A percentile compares a stretch with the other conserved stretches of the same genome.
Conservation (phyloP, 805 yeast genomes). For the Cyberlindnera nakhonratchasimensis region DNA sequence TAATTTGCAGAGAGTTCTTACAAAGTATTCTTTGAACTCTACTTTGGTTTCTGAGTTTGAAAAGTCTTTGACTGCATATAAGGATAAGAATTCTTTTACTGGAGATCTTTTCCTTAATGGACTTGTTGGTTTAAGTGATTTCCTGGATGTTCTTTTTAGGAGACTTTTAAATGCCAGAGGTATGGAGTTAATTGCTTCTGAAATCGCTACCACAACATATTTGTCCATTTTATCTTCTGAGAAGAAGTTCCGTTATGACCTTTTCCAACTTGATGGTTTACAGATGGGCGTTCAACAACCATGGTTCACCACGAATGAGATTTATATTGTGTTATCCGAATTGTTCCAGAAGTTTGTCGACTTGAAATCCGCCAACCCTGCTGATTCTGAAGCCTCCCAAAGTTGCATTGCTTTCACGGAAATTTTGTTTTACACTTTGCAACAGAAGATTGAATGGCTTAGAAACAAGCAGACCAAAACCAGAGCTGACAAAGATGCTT, state of each 20-base stretch:
- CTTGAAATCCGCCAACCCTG: slow-evolving; percentile 2
- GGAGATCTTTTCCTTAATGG: slow-evolving; percentile 28
- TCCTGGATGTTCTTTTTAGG: slow-evolving; percentile 27
- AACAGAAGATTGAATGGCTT: slow-evolving; percentile 35
- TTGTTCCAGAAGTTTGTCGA: slow-evolving; percentile 34
- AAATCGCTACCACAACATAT: slow-evolving; percentile 27
- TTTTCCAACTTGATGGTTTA: slow-evolving; percentile 31
- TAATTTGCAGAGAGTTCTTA: slow-evolving; percentile 11
- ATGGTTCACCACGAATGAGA: slow-evolving; percentile 47
- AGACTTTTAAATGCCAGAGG: slow-evolving; percentile 14
- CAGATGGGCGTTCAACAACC: slow-evolving; percentile 32
- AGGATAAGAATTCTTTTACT: slow-evolving; percentile 17
- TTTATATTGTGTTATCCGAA: slow-evolving; percentile 39
- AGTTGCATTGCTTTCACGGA: slow-evolving; percentile 37
- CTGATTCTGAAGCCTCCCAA: slow-evolving; percentile 19
- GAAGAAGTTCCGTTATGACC: slow-evolving; percentile 31
- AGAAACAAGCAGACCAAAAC: slow-evolving; percentile 22
- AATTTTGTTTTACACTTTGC: slow-evolving; percentile 38
- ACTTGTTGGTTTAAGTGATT: slow-evolving; percentile 25
- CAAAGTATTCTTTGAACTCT: slow-evolving; percentile 5
- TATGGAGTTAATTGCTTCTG: slow-evolving; percentile 21
- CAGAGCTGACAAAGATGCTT: slow-evolving; percentile 20
- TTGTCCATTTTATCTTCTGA: slow-evolving; percentile 40
- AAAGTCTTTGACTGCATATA: slow-evolving; percentile 5
- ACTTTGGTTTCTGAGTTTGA: slow-evolving; percentile 8